Percentiles rank a stretch among this genome's conserved stretches.
These are phyloP conservation scores for Lipomyces mesembrius DNA, from an alignment of 805 yeast genomes.

Conservation along the genomic window DNA sequence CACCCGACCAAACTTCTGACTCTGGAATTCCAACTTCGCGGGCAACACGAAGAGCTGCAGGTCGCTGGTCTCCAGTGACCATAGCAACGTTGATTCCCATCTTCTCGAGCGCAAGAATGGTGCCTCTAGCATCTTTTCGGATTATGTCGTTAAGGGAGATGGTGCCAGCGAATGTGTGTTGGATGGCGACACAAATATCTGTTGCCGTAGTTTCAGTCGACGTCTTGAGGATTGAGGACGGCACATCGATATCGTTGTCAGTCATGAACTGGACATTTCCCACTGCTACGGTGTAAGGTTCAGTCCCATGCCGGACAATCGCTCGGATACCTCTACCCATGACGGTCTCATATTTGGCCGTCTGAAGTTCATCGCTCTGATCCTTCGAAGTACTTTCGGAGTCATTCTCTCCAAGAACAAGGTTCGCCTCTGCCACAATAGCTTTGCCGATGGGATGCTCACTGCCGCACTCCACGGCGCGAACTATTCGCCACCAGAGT, in stretches of 20 bases:
- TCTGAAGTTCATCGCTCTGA: conserved; percentile 15
- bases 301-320: conserved; percentile 31
- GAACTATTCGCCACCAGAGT: conserved; percentile 60
- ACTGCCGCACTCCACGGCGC: conserved; percentile 66
- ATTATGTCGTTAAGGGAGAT: conserved; percentile 70
- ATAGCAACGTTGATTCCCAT: conserved; percentile 71
- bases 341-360: conserved; percentile 39
- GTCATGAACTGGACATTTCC: conserved; percentile 59
- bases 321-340: conserved; percentile 47
- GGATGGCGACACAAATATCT: conserved; percentile 60
- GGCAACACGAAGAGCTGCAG: conserved; percentile 69
- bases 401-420: conserved; percentile 11
- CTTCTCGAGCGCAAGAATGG: conserved; percentile 58
- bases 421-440: conserved; percentile 52
- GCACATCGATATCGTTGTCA: conserved; percentile 32
- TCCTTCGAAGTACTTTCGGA: not conserved
- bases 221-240: conserved; percentile 36
- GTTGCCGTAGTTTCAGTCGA: conserved; percentile 49
- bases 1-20: conserved; percentile 70
- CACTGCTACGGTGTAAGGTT: conserved; percentile 49
- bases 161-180: conserved; percentile 64
- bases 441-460: conserved; percentile 92
- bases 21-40: conserved; percentile 65
- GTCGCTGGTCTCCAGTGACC: conserved; percentile 84
- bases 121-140: conserved; percentile 65